A percentile compares a stretch with the other conserved stretches of the same genome.
phyloP scores from a whole-genome alignment of 768 basidiomycete genomes.

The Thelephora aurantiotincta region DNA sequence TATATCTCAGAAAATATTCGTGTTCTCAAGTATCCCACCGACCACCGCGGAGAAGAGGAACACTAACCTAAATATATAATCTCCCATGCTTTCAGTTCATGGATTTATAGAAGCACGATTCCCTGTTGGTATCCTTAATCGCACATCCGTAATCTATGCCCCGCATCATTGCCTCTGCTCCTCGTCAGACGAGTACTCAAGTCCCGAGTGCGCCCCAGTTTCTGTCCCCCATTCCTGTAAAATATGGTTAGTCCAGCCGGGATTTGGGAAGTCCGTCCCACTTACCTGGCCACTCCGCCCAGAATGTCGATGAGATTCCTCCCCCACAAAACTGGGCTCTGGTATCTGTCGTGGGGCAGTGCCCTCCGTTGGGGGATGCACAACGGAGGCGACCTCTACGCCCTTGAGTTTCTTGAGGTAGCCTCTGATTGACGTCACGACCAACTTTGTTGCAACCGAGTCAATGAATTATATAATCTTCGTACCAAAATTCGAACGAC shows the following conservation, averaged over 20 bases:
- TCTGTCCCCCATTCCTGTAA: no score
- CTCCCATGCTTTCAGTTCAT: no score
- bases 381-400: slow-evolving; percentile 7
- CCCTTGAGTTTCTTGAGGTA: slow-evolving; percentile 46
- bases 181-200: not conserved
- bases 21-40: slow-evolving; percentile 21
- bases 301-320: no score
- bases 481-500: slow-evolving; percentile 13
- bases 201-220: not conserved
- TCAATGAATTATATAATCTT: no score
- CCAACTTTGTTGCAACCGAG: slow-evolving; percentile 27
- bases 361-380: no score
- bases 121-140: no score
- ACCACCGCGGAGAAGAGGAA: not conserved
- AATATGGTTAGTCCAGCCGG: slow-evolving; percentile 7
- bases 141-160: no score
- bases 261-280: not conserved
- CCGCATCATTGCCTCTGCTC: not conserved
- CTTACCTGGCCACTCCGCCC: no score
- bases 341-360: no score
- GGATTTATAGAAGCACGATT: no score
- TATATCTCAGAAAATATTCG: slow-evolving; percentile 35
- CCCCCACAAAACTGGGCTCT: no score
- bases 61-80: no score
- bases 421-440: slow-evolving; percentile 51